phyloP scores from a whole-genome alignment of 2,329 filamentous ascomycete genomes.

The Eutypa lata region DNA sequence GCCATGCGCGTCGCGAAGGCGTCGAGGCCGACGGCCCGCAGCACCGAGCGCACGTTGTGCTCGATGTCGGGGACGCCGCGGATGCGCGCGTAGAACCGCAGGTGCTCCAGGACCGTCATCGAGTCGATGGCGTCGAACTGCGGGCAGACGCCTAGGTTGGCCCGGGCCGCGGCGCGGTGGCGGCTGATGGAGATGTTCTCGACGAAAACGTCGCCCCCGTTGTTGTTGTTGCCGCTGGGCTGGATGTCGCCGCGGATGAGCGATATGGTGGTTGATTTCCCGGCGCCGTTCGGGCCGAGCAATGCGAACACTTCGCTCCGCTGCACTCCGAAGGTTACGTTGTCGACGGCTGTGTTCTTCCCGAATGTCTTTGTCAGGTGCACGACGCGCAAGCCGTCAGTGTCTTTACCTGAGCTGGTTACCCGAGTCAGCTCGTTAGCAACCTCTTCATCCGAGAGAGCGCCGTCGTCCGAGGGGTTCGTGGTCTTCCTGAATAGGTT shows the following conservation, averaged over 20 bases:
- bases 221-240: constrained; percentile 63
- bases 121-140: constrained; percentile 85
- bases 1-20: constrained; percentile 74
- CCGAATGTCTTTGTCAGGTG: constrained; percentile 80
- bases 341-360: constrained; percentile 76
- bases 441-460: constrained; percentile 55
- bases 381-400: constrained; percentile 72
- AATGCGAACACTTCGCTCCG: constrained; percentile 84
- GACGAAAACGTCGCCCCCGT: constrained; percentile 80
- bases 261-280: constrained; percentile 86
- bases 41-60: constrained; percentile 73
- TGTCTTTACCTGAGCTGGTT: constrained; percentile 41
- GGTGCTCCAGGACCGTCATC: constrained; percentile 85
- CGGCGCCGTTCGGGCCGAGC: constrained; percentile 86
- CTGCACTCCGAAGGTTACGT: constrained; percentile 78
- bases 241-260: constrained; percentile 85
- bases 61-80: constrained; percentile 73
- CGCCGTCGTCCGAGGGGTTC: constrained; percentile 25
- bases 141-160: constrained; percentile 85
- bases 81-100: constrained; percentile 82
- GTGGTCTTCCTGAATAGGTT: constrained; percentile 29
- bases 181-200: constrained; percentile 73
- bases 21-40: constrained; percentile 75
- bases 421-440: constrained; percentile 63
- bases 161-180: constrained; percentile 68